Evolutionary conservation across 139 green algal genomes (phyloP).

Genomic region (Zygnema circumcarinatum): DNA sequence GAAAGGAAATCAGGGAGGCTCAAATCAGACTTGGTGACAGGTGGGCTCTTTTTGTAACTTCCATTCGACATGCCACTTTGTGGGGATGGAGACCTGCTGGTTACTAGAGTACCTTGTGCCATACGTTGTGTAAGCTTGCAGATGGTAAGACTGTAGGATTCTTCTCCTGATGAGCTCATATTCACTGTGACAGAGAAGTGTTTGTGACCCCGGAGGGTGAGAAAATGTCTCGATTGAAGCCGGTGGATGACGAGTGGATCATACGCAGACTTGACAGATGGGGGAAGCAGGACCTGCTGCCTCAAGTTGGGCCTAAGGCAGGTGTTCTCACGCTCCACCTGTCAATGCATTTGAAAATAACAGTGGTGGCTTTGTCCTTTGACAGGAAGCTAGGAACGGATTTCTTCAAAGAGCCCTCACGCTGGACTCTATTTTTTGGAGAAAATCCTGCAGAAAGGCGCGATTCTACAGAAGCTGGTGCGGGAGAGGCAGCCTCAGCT

Average conservation of each 20-base stretch:
- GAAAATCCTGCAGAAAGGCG: conserved; percentile 63
- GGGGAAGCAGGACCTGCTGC: conserved; percentile 70
- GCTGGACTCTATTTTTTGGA: no score
- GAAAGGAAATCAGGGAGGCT: conserved; percentile 60
- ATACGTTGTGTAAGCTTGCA: no score
- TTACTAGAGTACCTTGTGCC: no score
- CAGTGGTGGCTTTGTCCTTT: background rate
- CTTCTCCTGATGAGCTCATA: no score
- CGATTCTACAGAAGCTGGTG: conserved; percentile 68
- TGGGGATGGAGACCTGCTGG: no score
- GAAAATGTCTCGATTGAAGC: conserved; percentile 72
- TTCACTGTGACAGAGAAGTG: conserved; percentile 70
- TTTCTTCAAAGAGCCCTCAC: background rate
- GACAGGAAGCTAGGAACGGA: background rate
- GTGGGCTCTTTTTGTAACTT: conserved; percentile 14
- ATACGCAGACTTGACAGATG: conserved; percentile 71
- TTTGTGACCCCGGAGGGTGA: conserved; percentile 70
- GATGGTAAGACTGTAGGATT: no score
- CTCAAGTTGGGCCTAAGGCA: conserved; percentile 68
- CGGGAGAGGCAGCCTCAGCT: conserved; percentile 53
- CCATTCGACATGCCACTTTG: no score
- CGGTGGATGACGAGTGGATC: conserved; percentile 77
- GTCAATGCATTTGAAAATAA: background rate
- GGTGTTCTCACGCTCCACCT: background rate
- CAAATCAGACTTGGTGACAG: conserved; percentile 71